A percentile compares a stretch with the other conserved stretches of the same genome.
phyloP scores from a whole-genome alignment of 1,139 yeast species.

The Sugiyamaella castrensis region DNA sequence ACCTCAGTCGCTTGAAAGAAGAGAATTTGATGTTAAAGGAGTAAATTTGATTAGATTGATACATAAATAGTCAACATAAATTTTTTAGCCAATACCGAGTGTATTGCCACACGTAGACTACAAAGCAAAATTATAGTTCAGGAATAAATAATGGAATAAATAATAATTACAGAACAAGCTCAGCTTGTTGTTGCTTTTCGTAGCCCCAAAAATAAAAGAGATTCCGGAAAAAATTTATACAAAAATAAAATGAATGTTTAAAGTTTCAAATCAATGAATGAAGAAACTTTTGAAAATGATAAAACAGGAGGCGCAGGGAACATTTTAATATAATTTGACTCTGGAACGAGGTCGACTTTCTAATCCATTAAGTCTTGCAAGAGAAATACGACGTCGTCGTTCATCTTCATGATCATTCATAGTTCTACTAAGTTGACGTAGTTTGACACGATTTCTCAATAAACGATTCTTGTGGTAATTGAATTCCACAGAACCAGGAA shows the following conservation, averaged over 20 bases:
- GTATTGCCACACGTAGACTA: neutral
- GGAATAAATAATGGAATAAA: neutral
- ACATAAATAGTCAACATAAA: too few species aligned
- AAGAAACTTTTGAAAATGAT: neutral
- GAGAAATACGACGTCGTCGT: conserved; percentile 16
- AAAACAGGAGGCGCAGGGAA: neutral
- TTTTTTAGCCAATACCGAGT: neutral
- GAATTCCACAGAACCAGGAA: conserved; percentile 22
- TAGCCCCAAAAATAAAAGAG: too few species aligned
- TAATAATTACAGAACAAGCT: conserved; percentile 1
- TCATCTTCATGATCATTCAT: conserved; percentile 22
- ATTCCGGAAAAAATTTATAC: too few species aligned
- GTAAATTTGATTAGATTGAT: too few species aligned
- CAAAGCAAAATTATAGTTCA: neutral
- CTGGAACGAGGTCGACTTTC: conserved; percentile 12
- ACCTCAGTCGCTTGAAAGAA: too few species aligned
- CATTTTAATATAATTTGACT: conserved; percentile 13
- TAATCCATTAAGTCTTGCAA: conserved; percentile 13
- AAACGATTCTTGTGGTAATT: conserved; percentile 26
- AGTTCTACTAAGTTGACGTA: conserved; percentile 21
- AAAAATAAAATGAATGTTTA: neutral
- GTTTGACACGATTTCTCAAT: conserved; percentile 27
- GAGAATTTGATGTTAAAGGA: too few species aligned
- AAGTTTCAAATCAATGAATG: conserved; percentile 1
- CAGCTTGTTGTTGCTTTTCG: too few species aligned